Evolutionary conservation across 2,329 filamentous ascomycete species (phyloP), one percentile per base, ranked within the genome.

Genomic region (Bipolaris zeicola): DNA sequence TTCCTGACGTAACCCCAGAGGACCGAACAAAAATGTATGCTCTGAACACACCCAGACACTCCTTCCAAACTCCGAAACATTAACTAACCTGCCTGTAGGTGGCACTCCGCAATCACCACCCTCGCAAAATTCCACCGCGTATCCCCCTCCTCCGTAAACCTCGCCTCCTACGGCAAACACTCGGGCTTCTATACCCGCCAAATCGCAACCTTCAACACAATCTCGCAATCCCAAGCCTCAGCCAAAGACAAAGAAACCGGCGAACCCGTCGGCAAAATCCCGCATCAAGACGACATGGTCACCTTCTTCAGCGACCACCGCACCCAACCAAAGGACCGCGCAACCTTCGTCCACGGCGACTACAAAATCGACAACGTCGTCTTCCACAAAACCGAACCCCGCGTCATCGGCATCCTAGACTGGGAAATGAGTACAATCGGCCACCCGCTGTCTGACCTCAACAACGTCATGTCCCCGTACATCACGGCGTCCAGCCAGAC

Each of bases 341-440:
- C 85, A 20, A 89, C 88, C 4, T 84, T 97, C 61, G 88, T 98
- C 28, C 95, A 98, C 71, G 95, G 95, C 34, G 95, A 99, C 76
- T 99, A 94, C 81, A 99, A 98, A 81, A 96, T 82, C 52, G 81
- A 82, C 62, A 83, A 82, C 54, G 70, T 82, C 26, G 79, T 81
- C 46, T 99, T 96, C 76, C 91, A 97, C 80, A 90, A 90, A 78
- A 93, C 90, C 0, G 89, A 94, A 75, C 87, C 93, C 5, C 82
- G 88, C 50, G 93, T 98, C 11, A 93, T 98, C 76, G 95, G 94
- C 3, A 92, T 98, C 52, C 79, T 98, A 5, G 95, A 99, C 85
- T 89, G 76, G 73, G 95, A 98, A 80, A 96, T 99, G 92, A 92
- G 92, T 34, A 98, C 95, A 0, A 88, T 97, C 52, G 95, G 95